Percentiles rank a stretch among this genome's conserved stretches.
Conservation (phyloP, 1,284 basidiomycete genomes). For the Schizophyllum commune region DNA sequence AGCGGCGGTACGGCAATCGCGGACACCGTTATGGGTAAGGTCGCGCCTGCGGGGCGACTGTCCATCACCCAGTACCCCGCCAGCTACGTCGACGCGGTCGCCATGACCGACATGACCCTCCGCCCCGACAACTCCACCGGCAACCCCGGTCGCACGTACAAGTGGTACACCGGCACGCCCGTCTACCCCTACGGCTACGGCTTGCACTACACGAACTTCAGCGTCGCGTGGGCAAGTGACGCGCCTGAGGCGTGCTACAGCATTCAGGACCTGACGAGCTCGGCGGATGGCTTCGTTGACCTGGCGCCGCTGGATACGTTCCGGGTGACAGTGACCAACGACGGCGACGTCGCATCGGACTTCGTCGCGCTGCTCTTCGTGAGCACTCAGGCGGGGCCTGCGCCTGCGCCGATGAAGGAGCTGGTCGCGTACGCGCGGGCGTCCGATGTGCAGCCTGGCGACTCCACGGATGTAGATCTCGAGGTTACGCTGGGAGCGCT, state of each 20-base stretch:
- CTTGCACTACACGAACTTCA: conserved; percentile 46
- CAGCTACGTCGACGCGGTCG: conserved; percentile 37
- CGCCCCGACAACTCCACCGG: conserved; percentile 31
- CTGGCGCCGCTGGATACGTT: conserved; percentile 41
- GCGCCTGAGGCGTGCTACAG: conserved; percentile 27
- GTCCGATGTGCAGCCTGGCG: conserved; percentile 30
- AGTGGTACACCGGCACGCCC: conserved; percentile 44
- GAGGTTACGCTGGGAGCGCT: conserved; percentile 41
- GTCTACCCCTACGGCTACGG: conserved; percentile 46
- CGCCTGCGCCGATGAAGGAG: conserved; percentile 43
- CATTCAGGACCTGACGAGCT: conserved; percentile 29
- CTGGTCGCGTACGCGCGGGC: conserved; percentile 43
- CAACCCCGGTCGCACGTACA: conserved; percentile 50
- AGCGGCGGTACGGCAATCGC: conserved; percentile 44
- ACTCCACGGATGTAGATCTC: conserved; percentile 29
- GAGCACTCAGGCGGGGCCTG: conserved; percentile 38
- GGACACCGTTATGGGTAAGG: conserved; percentile 42
- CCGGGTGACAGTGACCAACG: conserved; percentile 38
- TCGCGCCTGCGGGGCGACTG: conserved; percentile 45
- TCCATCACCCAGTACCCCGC: conserved; percentile 46
- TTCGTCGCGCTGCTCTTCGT: conserved; percentile 49
- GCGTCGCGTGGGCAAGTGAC: conserved; percentile 24
- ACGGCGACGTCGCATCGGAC: conserved; percentile 41
- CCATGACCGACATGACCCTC: conserved; percentile 51
- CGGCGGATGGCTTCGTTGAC: conserved; percentile 27